Percentiles rank a stretch among this genome's conserved stretches.
These are phyloP conservation scores for Huiozyma sinensis DNA, from an alignment of 805 yeast genomes.

Conservation along the genomic window DNA sequence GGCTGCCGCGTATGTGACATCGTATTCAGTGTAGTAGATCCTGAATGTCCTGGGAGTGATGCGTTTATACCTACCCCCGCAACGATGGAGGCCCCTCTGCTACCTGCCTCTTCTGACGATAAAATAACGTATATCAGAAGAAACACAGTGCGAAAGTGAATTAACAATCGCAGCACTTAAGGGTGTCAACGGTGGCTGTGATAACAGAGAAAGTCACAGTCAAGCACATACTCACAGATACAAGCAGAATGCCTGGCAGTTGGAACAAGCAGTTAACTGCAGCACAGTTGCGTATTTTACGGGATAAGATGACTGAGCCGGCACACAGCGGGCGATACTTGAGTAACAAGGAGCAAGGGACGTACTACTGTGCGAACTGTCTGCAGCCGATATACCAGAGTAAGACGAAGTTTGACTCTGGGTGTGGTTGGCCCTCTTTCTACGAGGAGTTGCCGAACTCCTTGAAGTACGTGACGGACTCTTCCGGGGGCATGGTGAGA, in stretches of 20 bases:
- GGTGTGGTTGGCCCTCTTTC: constrained; percentile 98
- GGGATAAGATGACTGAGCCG: constrained; percentile 46
- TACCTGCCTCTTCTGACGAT: neutral
- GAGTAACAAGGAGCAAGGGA: constrained; percentile 39
- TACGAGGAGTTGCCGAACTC: constrained; percentile 77
- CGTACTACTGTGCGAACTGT: constrained; percentile 82
- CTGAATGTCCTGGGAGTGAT: neutral
- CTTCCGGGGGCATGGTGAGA: constrained; percentile 63
- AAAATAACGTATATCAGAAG: neutral
- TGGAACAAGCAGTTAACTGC: constrained; percentile 77
- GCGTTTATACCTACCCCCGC: neutral
- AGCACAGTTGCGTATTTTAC: constrained; percentile 65
- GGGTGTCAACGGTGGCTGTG: no score
- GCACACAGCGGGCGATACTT: constrained; percentile 31
- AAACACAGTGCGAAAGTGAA: neutral
- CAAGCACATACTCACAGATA: constrained; percentile 1
- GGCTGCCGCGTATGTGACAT: no score
- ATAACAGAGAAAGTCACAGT: no score
- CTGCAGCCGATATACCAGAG: constrained; percentile 68
- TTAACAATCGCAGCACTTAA: neutral
- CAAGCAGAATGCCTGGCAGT: constrained; percentile 34
- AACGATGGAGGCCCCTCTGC: neutral
- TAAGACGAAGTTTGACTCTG: constrained; percentile 72
- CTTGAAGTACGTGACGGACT: constrained; percentile 50
- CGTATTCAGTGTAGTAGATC: no score